phyloP scores from a whole-genome alignment of 176 grass and related monocot genomes.

The Eremochloa ophiuroides region DNA sequence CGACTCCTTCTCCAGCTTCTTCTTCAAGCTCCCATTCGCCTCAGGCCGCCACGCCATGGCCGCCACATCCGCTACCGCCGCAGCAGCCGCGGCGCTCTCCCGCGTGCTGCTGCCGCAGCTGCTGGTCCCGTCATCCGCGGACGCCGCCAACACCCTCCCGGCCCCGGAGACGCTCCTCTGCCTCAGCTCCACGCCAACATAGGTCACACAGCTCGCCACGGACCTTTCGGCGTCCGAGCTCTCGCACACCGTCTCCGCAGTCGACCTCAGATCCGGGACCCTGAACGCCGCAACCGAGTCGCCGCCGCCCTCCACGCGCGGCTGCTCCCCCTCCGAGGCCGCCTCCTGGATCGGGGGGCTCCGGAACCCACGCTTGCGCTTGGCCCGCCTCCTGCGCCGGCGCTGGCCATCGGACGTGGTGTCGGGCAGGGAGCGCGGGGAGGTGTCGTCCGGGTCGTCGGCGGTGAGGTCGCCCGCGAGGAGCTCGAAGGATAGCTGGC shows the following conservation, averaged over 20 bases:
- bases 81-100: constrained; percentile 38
- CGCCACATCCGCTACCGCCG: constrained; percentile 1
- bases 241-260: constrained; percentile 45
- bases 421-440: constrained; percentile 37
- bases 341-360: constrained; percentile 34
- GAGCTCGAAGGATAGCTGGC: constrained; percentile 81
- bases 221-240: constrained; percentile 45
- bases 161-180: constrained; percentile 64
- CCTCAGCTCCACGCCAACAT: constrained; percentile 70
- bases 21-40: constrained; percentile 41
- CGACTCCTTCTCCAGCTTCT: constrained; percentile 71
- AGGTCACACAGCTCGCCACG: constrained; percentile 50
- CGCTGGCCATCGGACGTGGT: constrained; percentile 23
- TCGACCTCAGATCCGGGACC: constrained; percentile 41
- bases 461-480: constrained; percentile 51
- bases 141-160: constrained; percentile 24
- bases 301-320: neutral
- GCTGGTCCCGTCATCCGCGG: constrained; percentile 35
- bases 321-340: constrained; percentile 20
- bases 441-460: constrained; percentile 20
- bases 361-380: constrained; percentile 46
- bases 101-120: constrained; percentile 51
- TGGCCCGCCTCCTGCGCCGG: constrained; percentile 39
- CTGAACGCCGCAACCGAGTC: constrained; percentile 12
- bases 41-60: constrained; percentile 31